These are phyloP conservation scores for Aspergillus fumigatiaffinis DNA, from an alignment of 2,329 filamentous ascomycete genomes.

Conservation along the genomic window DNA sequence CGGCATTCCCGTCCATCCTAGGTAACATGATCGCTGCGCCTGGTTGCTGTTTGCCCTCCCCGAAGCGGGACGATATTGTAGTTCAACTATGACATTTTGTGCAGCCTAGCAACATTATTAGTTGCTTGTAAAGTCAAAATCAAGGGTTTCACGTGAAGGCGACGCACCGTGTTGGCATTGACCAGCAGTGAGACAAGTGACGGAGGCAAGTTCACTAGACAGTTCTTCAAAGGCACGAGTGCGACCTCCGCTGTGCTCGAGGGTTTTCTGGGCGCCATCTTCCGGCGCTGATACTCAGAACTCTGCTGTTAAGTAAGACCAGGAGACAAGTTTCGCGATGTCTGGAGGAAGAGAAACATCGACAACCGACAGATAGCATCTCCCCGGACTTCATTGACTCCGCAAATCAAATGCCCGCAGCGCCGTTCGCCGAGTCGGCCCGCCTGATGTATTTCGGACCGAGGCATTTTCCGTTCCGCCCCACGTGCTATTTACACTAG, in stretches of 20 bases:
- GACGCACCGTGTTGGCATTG: constrained; percentile 80
- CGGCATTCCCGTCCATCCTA: constrained; percentile 97
- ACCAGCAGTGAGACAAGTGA: constrained; percentile 79
- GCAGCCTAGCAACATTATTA: constrained; percentile 57
- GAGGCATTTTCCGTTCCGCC: constrained; percentile 32
- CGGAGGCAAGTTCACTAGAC: constrained; percentile 85
- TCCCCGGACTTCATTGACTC: constrained; percentile 23
- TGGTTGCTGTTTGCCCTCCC: constrained; percentile 49
- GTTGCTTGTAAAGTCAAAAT: constrained; percentile 11
- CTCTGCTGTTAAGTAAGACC: constrained; percentile 9
- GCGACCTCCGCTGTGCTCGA: constrained; percentile 76
- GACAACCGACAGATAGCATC: constrained; percentile 20
- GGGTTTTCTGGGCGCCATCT: constrained; percentile 47
- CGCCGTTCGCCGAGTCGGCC: constrained; percentile 21
- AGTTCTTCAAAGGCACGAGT: constrained; percentile 85
- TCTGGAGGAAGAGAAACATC: constrained; percentile 10
- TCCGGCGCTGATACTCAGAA: constrained; percentile 16
- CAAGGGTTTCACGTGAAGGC: constrained; percentile 6
- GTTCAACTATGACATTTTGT: constrained; percentile 94
- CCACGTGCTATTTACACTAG: constrained; percentile 17
- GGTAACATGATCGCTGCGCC: constrained; percentile 68
- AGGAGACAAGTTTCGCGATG: constrained; percentile 10
- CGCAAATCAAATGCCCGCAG: constrained; percentile 20
- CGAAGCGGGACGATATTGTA: constrained; percentile 66
- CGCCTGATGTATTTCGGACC: constrained; percentile 21